phyloP scores from a whole-genome alignment of 805 yeast species.

The Maudiozyma serrabonitensis region DNA sequence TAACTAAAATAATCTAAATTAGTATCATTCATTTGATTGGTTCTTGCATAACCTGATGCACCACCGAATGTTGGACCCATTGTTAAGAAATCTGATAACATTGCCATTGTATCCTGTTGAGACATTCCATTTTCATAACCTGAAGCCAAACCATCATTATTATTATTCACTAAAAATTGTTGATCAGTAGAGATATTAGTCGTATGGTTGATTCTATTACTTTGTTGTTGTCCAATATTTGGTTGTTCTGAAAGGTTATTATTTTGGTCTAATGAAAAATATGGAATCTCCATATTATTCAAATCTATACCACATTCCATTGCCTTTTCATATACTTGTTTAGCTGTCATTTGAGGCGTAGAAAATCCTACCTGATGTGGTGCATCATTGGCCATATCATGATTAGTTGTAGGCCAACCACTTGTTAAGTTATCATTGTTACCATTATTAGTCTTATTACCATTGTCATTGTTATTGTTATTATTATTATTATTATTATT shows the following conservation, averaged over 20 bases:
- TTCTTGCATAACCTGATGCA: slow-evolving; percentile 29
- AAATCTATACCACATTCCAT: slow-evolving; percentile 21
- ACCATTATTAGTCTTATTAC: background rate
- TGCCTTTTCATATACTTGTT: slow-evolving; percentile 32
- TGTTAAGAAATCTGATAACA: slow-evolving; percentile 32
- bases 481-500: background rate
- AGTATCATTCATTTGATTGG: slow-evolving; percentile 17
- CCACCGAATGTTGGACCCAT: slow-evolving; percentile 36
- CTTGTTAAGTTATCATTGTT: background rate
- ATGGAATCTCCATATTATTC: slow-evolving; percentile 19
- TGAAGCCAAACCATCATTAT: background rate
- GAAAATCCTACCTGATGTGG: slow-evolving; percentile 73
- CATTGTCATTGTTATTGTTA: background rate
- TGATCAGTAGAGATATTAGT: background rate
- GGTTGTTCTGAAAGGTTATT: background rate
- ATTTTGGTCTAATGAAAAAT: slow-evolving; percentile 13
- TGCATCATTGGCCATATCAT: slow-evolving; percentile 11
- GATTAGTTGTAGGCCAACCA: background rate
- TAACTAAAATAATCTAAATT: slow-evolving; percentile 30
- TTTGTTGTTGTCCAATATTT: background rate
- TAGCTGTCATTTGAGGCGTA: slow-evolving; percentile 62
- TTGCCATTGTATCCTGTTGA: slow-evolving; percentile 14
- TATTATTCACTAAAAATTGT: background rate
- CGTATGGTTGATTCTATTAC: background rate
- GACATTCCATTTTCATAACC: background rate